A percentile compares a stretch with the other conserved stretches of the same genome.
Conservation (phyloP, 306 rosid genomes). For the Neltuma alba region DNA sequence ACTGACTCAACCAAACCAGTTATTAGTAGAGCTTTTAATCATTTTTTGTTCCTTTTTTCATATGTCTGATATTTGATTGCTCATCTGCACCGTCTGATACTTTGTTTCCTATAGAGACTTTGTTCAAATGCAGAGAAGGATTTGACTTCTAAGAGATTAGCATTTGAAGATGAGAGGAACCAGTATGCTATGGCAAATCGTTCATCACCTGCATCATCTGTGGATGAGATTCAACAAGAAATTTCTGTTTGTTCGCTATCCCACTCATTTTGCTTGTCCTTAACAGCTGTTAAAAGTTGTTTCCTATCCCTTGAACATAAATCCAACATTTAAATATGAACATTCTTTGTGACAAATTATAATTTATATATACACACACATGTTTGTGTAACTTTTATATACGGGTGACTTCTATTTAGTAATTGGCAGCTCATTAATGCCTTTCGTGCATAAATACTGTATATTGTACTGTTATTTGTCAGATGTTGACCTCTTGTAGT, state of each 20-base stretch:
- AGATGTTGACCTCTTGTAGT: background rate
- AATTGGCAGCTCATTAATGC: background rate
- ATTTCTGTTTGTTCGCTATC: conserved; percentile 63
- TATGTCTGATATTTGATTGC: conserved; percentile 14
- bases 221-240: conserved; percentile 71
- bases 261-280: conserved; percentile 29
- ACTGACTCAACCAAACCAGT: background rate
- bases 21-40: background rate
- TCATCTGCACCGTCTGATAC: conserved; percentile 22
- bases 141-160: conserved; percentile 54
- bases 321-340: background rate
- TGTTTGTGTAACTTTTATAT: background rate
- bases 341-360: background rate
- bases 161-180: conserved; percentile 50
- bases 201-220: conserved; percentile 59
- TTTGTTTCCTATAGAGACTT: conserved; percentile 50
- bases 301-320: background rate
- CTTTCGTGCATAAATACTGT: background rate
- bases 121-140: conserved; percentile 46
- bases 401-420: background rate
- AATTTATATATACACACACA: background rate
- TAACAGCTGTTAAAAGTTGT: conserved; percentile 13
- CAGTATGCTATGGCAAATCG: conserved; percentile 54
- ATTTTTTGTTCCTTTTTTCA: too few relatives aligned
- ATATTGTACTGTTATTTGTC: background rate